These are phyloP conservation scores for Geotrichum fermentans DNA, from an alignment of 1,139 yeast genomes.

Conservation along the genomic window DNA sequence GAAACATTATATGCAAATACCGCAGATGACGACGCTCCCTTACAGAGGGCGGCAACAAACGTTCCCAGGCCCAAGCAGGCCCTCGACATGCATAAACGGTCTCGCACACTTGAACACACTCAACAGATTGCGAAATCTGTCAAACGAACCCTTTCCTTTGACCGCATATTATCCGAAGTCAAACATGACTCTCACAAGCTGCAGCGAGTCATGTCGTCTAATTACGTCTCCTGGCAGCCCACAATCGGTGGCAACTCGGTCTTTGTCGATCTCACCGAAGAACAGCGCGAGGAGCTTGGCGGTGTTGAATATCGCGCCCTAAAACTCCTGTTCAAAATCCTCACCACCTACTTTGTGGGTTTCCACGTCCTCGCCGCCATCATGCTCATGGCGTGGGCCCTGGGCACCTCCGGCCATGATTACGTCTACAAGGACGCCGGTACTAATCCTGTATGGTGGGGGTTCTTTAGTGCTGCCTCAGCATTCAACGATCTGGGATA, in stretches of 20 bases:
- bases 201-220: constrained; percentile 35
- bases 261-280: constrained; percentile 72
- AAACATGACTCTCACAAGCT: constrained; percentile 8
- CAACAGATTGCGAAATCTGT: constrained; percentile 2
- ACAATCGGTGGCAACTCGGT: constrained; percentile 94
- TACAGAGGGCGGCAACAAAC: constrained; percentile 2
- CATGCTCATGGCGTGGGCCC: constrained; percentile 65
- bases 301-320: constrained; percentile 95
- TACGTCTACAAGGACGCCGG: constrained; percentile 49
- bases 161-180: constrained; percentile 73
- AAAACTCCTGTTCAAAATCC: constrained; percentile 64
- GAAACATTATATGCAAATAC: background rate
- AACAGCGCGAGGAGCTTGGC: constrained; percentile 89
- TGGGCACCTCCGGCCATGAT: constrained; percentile 42
- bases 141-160: constrained; percentile 61
- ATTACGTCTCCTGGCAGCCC: constrained; percentile 84
- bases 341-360: constrained; percentile 66
- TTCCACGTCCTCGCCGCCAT: constrained; percentile 60
- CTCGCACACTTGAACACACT: constrained; percentile 2
- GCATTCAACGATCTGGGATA: constrained; percentile 80
- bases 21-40: background rate
- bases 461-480: constrained; percentile 71
- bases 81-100: background rate
- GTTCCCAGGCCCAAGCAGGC: background rate
- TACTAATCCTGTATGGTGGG: constrained; percentile 85